Conservation (phyloP, 331 rosid species). For the Stylosanthes scabra region DNA sequence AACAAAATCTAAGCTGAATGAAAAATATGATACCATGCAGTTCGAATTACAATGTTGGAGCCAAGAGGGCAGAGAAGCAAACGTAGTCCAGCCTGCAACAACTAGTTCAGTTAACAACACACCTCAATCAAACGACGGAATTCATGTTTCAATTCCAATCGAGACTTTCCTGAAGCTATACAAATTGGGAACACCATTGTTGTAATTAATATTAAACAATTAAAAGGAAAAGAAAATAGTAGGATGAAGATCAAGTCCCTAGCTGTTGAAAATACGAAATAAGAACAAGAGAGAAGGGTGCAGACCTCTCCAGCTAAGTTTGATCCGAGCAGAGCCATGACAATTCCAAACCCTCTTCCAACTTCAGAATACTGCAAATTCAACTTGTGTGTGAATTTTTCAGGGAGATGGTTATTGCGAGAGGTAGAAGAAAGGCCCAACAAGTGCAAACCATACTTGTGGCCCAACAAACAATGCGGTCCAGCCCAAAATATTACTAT, state of each 20-base stretch:
- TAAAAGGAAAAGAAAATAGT: no score
- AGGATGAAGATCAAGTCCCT: slow-evolving; percentile 31
- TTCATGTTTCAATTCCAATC: neutral
- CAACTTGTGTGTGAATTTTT: no score
- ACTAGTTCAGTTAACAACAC: neutral
- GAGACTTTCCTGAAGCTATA: neutral
- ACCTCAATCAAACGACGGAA: slow-evolving; percentile 23
- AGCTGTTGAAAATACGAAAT: neutral
- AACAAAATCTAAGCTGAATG: slow-evolving; percentile 21
- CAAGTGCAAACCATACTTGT: neutral
- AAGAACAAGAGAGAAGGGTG: neutral
- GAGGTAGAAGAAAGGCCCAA: no score
- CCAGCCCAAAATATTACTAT: neutral
- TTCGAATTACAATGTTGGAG: slow-evolving; percentile 77
- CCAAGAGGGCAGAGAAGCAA: slow-evolving; percentile 89
- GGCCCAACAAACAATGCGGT: neutral
- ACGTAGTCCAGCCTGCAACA: slow-evolving; percentile 80
- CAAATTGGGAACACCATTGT: no score
- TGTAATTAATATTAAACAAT: no score
- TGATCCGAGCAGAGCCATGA: slow-evolving; percentile 76
- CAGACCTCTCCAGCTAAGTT: slow-evolving; percentile 62
- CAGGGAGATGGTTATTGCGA: no score
- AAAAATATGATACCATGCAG: slow-evolving; percentile 70
- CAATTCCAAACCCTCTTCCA: slow-evolving; percentile 21
- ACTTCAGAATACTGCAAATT: neutral